phyloP scores from a whole-genome alignment of 805 yeast genomes.

The Kurtzmaniella fragi region DNA sequence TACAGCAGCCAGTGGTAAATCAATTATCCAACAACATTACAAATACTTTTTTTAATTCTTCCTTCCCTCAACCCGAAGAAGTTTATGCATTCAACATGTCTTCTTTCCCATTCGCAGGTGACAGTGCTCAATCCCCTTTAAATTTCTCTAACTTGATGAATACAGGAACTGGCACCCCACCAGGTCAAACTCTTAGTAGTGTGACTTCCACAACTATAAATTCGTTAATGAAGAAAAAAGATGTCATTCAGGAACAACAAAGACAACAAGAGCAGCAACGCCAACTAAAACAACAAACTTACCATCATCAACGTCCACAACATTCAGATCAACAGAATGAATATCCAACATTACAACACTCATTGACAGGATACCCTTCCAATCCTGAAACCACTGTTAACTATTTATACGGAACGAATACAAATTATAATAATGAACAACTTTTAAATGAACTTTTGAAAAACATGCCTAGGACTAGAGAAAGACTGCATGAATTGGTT shows the following conservation, averaged over 20 bases:
- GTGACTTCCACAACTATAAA: too few relatives aligned
- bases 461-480: constrained; percentile 40
- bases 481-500: constrained; percentile 42
- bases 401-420: constrained; percentile 35
- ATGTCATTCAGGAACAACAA: background rate
- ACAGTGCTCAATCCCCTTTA: too few relatives aligned
- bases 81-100: constrained; percentile 29
- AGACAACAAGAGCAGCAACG: constrained; percentile 3
- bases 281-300: constrained; percentile 1
- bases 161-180: background rate
- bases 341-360: constrained; percentile 18
- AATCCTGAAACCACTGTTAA: constrained; percentile 30
- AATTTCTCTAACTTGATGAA: too few relatives aligned
- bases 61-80: constrained; percentile 22
- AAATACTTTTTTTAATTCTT: constrained; percentile 28
- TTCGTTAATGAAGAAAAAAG: too few relatives aligned
- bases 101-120: constrained; percentile 8
- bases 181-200: background rate
- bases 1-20: constrained; percentile 27
- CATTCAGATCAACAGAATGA: constrained; percentile 9
- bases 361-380: constrained; percentile 25
- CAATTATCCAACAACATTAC: constrained; percentile 28
- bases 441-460: constrained; percentile 33
- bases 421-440: constrained; percentile 30
- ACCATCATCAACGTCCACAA: background rate